Percentiles rank a stretch among this genome's conserved stretches.
Evolutionary conservation across 108 stramenopile genomes (phyloP).

Genomic region (Nannochloropsis gaditana): DNA sequence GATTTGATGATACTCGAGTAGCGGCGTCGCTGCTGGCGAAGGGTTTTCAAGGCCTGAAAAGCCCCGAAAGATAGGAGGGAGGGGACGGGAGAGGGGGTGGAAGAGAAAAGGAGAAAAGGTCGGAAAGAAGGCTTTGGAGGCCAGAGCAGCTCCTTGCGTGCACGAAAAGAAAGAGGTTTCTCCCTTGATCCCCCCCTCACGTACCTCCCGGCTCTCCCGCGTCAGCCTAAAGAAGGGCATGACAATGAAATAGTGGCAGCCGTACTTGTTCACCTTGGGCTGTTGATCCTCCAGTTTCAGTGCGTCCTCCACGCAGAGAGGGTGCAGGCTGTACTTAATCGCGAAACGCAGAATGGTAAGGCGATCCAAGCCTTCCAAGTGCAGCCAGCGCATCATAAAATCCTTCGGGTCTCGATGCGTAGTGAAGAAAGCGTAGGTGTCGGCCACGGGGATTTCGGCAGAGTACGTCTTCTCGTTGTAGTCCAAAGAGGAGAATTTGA

Average conservation of each 20-base stretch:
- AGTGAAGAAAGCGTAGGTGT: neutral
- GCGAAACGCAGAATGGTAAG: neutral
- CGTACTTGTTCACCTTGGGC: constrained; percentile 4
- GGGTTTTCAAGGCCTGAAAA: neutral
- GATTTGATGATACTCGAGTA: neutral
- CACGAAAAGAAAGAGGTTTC: neutral
- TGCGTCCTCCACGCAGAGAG: neutral
- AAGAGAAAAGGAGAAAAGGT: neutral
- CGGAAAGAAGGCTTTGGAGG: too few species aligned
- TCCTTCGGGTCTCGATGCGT: neutral
- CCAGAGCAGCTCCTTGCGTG: too few species aligned
- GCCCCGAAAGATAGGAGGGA: neutral
- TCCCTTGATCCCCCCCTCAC: neutral
- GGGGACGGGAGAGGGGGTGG: neutral
- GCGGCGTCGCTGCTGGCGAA: neutral
- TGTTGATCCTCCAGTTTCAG: neutral
- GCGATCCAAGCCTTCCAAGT: neutral
- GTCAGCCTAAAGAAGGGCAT: neutral
- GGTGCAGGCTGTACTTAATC: neutral
- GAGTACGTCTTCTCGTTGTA: neutral
- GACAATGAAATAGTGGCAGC: neutral
- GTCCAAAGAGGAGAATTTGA: neutral
- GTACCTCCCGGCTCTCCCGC: neutral
- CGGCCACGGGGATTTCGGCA: neutral
- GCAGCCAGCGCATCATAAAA: neutral